Evolutionary conservation across 2,329 filamentous ascomycete species (phyloP).

Genomic region (Cladosporium sp.): DNA sequence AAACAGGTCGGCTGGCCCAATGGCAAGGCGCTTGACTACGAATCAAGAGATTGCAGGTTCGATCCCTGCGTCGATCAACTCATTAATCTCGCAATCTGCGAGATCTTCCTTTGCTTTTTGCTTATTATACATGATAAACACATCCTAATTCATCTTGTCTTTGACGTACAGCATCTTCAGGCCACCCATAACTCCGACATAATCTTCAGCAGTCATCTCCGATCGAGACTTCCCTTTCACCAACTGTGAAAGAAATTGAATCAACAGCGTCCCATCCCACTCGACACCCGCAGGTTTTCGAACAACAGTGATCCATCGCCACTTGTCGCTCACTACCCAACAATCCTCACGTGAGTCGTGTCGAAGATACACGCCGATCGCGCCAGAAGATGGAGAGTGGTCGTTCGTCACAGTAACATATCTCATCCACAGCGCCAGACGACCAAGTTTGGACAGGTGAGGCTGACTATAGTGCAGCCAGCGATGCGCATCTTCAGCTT

Average conservation of each 20-base stretch:
- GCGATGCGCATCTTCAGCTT: constrained; percentile 30
- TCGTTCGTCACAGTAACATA: constrained; percentile 27
- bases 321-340: constrained; percentile 30
- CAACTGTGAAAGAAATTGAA: constrained; percentile 25
- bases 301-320: constrained; percentile 36
- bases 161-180: constrained; percentile 29
- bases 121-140: neutral
- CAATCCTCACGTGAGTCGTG: constrained; percentile 8
- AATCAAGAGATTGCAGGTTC: constrained; percentile 26
- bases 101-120: neutral
- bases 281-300: constrained; percentile 28
- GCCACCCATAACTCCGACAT: constrained; percentile 26
- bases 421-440: constrained; percentile 35
- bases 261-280: constrained; percentile 30
- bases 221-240: neutral
- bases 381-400: constrained; percentile 25
- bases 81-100: neutral
- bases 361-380: constrained; percentile 28
- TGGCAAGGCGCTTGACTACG: constrained; percentile 62
- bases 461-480: constrained; percentile 31
- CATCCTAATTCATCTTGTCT: constrained; percentile 27
- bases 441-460: constrained; percentile 27
- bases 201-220: constrained; percentile 23
- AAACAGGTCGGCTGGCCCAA: constrained; percentile 49
- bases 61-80: constrained; percentile 23